Evolutionary conservation across 1,284 basidiomycete species (phyloP).

Genomic region (Puccinia novopanici): DNA sequence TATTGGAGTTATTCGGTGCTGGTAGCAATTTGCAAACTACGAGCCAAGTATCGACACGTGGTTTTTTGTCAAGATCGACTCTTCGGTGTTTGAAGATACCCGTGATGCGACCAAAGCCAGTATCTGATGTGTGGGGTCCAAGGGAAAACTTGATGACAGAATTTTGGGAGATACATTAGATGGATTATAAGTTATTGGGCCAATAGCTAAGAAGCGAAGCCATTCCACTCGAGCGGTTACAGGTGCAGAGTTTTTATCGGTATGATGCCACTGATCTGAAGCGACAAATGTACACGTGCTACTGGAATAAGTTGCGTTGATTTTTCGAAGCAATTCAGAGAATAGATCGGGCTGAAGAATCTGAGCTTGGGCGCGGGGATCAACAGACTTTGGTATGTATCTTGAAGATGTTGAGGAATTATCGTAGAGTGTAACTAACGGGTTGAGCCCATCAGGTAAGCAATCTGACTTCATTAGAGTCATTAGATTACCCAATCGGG

Average conservation of each 20-base stretch:
- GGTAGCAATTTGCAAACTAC: not conserved
- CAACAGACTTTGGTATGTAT: not conserved
- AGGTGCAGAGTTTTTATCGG: not conserved
- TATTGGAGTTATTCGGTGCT: not conserved
- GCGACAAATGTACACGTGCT: not conserved
- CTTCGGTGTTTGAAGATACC: constrained; percentile 8
- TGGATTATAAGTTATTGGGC: not conserved
- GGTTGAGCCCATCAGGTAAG: not conserved
- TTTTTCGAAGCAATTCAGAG: not conserved
- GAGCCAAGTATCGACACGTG: not conserved
- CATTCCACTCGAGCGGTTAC: not conserved
- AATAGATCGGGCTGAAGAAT: not conserved
- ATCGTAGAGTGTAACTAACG: not conserved
- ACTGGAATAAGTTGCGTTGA: not conserved
- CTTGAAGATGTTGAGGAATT: not conserved
- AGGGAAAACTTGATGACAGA: not conserved
- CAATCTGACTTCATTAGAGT: not conserved
- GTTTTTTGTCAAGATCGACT: not conserved
- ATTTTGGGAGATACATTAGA: not conserved
- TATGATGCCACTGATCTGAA: not conserved
- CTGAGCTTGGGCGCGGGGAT: not conserved
- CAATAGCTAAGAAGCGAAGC: not conserved
- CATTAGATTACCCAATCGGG: not conserved
- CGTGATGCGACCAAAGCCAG: not conserved
- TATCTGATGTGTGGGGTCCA: not conserved